These are phyloP conservation scores for Ogataea zsoltii DNA, from an alignment of 805 yeast species.

Conservation along the genomic window DNA sequence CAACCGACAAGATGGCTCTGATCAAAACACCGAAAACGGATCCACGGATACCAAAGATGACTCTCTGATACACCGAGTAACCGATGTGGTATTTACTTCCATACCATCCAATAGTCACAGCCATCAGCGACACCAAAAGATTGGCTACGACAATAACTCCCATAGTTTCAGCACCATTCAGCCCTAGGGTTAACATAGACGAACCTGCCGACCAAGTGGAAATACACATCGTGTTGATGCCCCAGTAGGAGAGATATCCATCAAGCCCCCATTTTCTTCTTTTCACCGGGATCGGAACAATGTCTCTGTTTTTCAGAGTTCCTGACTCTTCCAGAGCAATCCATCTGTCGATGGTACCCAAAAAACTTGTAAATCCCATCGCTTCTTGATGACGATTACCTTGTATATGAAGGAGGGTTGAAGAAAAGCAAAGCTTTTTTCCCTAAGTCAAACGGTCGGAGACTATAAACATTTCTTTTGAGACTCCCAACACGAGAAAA, in stretches of 20 bases:
- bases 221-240: constrained; percentile 8
- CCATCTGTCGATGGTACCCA: constrained; percentile 3
- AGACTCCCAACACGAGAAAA: too few relatives aligned
- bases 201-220: constrained; percentile 43
- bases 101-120: constrained; percentile 46
- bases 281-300: constrained; percentile 42
- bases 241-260: constrained; percentile 41
- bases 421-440: too few relatives aligned
- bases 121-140: constrained; percentile 40
- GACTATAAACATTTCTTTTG: too few relatives aligned
- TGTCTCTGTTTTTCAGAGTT: constrained; percentile 27
- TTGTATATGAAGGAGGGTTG: too few relatives aligned
- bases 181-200: constrained; percentile 42
- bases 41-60: constrained; percentile 47
- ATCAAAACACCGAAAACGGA: constrained; percentile 41
- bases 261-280: constrained; percentile 47
- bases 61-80: constrained; percentile 43
- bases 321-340: constrained; percentile 6
- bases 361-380: not conserved
- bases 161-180: constrained; percentile 16
- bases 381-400: too few relatives aligned
- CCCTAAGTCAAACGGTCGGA: too few relatives aligned
- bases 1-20: constrained; percentile 43
- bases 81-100: constrained; percentile 52
- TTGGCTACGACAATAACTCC: constrained; percentile 44